Conservation (phyloP, 2,329 filamentous ascomycete genomes). For the Colletotrichum tamarilloi region DNA sequence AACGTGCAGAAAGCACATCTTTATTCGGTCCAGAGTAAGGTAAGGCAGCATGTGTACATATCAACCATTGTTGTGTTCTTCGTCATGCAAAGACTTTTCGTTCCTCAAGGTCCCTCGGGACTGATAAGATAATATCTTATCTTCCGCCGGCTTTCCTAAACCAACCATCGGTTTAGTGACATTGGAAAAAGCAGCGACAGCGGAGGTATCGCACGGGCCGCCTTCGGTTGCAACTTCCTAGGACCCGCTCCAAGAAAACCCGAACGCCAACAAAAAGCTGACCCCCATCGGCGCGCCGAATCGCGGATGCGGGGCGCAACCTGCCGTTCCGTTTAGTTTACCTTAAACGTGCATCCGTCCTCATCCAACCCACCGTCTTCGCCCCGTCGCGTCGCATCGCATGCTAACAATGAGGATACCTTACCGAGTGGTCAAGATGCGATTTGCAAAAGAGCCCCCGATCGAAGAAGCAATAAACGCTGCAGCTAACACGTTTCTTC, state of each 20-base stretch:
- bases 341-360: not conserved
- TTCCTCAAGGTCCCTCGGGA: no score
- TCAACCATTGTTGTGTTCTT: not conserved
- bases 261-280: not conserved
- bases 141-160: not conserved
- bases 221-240: not conserved
- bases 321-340: conserved; percentile 7
- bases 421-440: not conserved
- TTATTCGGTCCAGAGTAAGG: not conserved
- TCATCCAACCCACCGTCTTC: not conserved
- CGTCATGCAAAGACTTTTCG: no score
- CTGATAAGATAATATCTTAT: no score
- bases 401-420: not conserved
- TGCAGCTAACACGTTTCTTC: not conserved
- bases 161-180: not conserved
- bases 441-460: not conserved
- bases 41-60: not conserved
- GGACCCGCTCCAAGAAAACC: not conserved
- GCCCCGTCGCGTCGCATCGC: conserved; percentile 10
- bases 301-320: conserved; percentile 19
- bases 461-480: not conserved
- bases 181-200: conserved; percentile 4
- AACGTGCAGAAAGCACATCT: no score
- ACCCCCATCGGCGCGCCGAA: conserved; percentile 18
- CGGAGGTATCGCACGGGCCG: conserved; percentile 2